phyloP scores from a whole-genome alignment of 1,284 basidiomycete genomes.

The Athelia psychrophila region DNA sequence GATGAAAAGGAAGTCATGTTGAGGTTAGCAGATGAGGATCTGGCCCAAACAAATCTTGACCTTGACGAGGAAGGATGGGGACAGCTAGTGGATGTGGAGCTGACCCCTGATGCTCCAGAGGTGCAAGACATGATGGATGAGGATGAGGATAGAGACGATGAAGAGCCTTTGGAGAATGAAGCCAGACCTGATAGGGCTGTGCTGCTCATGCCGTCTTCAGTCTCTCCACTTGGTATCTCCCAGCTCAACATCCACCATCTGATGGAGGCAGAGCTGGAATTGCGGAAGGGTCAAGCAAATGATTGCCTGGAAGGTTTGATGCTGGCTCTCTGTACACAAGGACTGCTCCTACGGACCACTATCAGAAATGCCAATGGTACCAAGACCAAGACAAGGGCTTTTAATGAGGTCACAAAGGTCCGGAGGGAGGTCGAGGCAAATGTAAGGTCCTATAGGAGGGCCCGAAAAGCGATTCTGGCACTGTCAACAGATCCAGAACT shows the following conservation, averaged over 20 bases:
- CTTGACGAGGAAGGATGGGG: no score
- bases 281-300: constrained; percentile 1
- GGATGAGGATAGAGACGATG: no score
- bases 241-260: constrained; percentile 1
- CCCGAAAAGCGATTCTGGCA: neutral
- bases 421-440: neutral
- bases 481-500: constrained; percentile 1
- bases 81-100: no score
- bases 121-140: no score
- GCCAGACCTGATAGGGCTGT: no score
- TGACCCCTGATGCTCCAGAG: no score
- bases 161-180: no score
- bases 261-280: neutral
- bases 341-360: neutral
- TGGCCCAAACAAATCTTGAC: no score
- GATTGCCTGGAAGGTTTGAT: neutral
- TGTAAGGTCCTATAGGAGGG: neutral
- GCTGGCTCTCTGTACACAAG: neutral
- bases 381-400: constrained; percentile 5
- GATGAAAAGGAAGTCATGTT: no score
- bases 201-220: no score
- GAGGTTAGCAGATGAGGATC: no score
- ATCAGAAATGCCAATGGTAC: constrained; percentile 8
- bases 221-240: neutral
- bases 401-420: neutral